Percentiles rank a stretch among this genome's conserved stretches.
phyloP scores from a whole-genome alignment of 257 asterid genomes.

The Forsythia viridissima region DNA sequence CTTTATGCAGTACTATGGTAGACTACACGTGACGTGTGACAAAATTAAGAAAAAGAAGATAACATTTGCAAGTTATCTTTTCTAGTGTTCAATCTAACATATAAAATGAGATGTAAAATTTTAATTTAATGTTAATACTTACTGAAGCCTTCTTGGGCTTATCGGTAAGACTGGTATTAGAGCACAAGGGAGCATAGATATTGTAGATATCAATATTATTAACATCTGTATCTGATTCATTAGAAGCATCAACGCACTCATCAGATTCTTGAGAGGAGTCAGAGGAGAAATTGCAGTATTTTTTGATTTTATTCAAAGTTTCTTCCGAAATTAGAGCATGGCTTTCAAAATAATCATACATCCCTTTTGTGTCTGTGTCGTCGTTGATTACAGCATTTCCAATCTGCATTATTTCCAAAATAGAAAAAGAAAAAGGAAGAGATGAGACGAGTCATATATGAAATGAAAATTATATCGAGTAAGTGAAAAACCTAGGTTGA shows the following conservation, averaged over 20 bases:
- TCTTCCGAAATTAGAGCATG: constrained; percentile 73
- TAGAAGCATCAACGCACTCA: constrained; percentile 32
- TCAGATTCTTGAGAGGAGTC: constrained; percentile 22
- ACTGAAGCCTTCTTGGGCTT: constrained; percentile 56
- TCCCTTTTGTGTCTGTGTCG: constrained; percentile 61
- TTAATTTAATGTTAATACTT: constrained; percentile 17
- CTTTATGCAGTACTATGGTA: not conserved
- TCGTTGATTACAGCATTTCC: constrained; percentile 80
- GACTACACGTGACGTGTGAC: not conserved
- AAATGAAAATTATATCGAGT: too few relatives aligned
- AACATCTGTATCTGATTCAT: constrained; percentile 15
- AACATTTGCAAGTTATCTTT: not conserved
- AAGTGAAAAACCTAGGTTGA: too few relatives aligned
- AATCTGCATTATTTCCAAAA: constrained; percentile 43
- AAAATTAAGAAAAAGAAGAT: not conserved
- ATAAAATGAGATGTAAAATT: too few relatives aligned
- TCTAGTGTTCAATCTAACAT: too few relatives aligned
- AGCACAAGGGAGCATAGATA: constrained; percentile 72
- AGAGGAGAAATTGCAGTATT: constrained; percentile 54
- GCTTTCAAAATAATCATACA: constrained; percentile 60
- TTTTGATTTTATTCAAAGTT: constrained; percentile 22
- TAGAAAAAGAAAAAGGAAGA: not conserved
- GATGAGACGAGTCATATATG: not conserved
- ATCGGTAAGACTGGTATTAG: constrained; percentile 39
- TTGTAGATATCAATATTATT: constrained; percentile 49